Percentiles rank a stretch among this genome's conserved stretches.
phyloP scores from a whole-genome alignment of 371 early-diverging fungal genomes.

The Saksenaea oblongispora region DNA sequence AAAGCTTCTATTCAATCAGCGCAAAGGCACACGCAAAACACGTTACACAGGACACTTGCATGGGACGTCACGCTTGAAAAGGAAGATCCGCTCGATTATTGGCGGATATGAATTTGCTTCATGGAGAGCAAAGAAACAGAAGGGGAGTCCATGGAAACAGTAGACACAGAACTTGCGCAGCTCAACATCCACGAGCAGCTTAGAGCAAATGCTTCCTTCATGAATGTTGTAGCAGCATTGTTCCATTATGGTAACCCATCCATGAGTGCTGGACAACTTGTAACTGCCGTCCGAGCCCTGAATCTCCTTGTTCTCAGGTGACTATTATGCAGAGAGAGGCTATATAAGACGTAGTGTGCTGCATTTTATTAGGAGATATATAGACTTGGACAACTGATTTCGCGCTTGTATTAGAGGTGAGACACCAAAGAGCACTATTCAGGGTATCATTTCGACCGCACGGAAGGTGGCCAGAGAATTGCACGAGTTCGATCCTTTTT shows the following conservation, averaged over 20 bases:
- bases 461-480: slow-evolving; percentile 46
- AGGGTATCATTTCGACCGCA: slow-evolving; percentile 56
- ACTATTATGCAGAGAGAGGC: background rate
- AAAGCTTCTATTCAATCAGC: too few species aligned
- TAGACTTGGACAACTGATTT: background rate
- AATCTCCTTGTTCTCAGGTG: slow-evolving; percentile 49
- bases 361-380: background rate
- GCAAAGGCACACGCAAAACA: too few species aligned
- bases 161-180: slow-evolving; percentile 48
- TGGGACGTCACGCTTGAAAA: too few species aligned
- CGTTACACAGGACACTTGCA: too few species aligned
- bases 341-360: background rate
- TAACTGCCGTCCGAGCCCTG: slow-evolving; percentile 43
- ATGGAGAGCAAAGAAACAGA: slow-evolving; percentile 11
- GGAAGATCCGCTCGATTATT: too few species aligned
- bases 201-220: slow-evolving; percentile 50
- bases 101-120: slow-evolving; percentile 3
- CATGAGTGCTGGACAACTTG: slow-evolving; percentile 51
- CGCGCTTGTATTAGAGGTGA: slow-evolving; percentile 37
- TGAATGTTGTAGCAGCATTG: slow-evolving; percentile 51
- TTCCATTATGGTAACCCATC: slow-evolving; percentile 53
- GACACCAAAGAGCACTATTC: slow-evolving; percentile 56
- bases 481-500: slow-evolving; percentile 45
- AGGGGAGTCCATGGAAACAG: slow-evolving; percentile 6
- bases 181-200: slow-evolving; percentile 41